Evolutionary conservation across 2,329 filamentous ascomycete genomes (phyloP).

Genomic region (Fusarium sp.): DNA sequence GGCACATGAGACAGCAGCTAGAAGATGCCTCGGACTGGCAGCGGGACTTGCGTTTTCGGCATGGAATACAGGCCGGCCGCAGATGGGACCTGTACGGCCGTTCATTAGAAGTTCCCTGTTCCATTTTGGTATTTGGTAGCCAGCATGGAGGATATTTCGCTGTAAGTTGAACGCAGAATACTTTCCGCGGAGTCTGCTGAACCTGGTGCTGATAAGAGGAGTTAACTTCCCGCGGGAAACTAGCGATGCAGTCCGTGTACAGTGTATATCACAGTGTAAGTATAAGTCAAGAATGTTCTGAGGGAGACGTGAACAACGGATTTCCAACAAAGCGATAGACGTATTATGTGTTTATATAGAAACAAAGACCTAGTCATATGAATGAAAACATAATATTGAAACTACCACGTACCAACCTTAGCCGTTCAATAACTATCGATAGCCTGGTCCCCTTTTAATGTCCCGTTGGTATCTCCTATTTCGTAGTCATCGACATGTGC

Average conservation of each 20-base stretch:
- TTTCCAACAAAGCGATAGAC: too few relatives aligned
- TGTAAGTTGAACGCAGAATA: neutral
- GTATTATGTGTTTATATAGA: neutral
- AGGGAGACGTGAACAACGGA: too few relatives aligned
- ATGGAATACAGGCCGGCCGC: conserved; percentile 67
- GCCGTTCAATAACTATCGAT: too few relatives aligned
- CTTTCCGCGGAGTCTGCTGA: neutral
- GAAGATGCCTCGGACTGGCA: conserved; percentile 66
- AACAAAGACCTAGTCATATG: too few relatives aligned
- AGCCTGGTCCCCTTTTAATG: too few relatives aligned
- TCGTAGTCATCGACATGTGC: neutral
- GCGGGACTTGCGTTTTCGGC: conserved; percentile 68
- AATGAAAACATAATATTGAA: neutral
- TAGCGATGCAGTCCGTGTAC: neutral
- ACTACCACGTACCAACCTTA: neutral
- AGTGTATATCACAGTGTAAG: neutral
- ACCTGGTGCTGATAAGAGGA: neutral
- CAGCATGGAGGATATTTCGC: neutral
- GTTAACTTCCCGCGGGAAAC: neutral
- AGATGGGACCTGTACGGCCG: conserved; percentile 70
- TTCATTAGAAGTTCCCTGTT: conserved; percentile 15
- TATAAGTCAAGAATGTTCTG: neutral
- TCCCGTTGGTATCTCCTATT: neutral
- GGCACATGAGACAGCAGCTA: conserved; percentile 63
- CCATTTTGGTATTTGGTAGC: neutral